A percentile compares a stretch with the other conserved stretches of the same genome.
These are phyloP conservation scores for Suillus weaverae DNA, from an alignment of 768 basidiomycete genomes.

Conservation along the genomic window DNA sequence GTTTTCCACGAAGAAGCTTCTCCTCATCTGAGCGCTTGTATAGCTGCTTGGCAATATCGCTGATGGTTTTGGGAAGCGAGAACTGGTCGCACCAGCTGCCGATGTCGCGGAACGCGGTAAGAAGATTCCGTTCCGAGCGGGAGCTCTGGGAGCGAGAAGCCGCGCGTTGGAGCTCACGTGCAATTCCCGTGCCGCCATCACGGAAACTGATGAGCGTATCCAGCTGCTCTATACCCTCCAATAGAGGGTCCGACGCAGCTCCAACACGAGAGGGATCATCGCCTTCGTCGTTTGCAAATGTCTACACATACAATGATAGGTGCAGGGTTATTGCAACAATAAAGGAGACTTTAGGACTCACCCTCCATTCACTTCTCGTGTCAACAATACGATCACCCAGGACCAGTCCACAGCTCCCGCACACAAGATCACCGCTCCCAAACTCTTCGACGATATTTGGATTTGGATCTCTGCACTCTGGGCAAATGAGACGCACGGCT, in stretches of 20 bases:
- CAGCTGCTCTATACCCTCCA: constrained; percentile 94
- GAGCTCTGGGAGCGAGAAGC: constrained; percentile 78
- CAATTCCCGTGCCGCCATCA: constrained; percentile 91
- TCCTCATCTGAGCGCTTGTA: constrained; percentile 98
- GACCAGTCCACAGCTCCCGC: constrained; percentile 90
- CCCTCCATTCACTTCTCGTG: constrained; percentile 97
- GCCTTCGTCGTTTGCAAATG: constrained; percentile 99
- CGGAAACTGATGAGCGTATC: constrained; percentile 95
- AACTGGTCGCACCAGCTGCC: constrained; percentile 95
- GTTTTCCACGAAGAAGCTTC: constrained; percentile 88
- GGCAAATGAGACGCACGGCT: constrained; percentile 88
- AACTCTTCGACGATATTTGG: constrained; percentile 98
- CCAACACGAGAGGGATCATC: constrained; percentile 99
- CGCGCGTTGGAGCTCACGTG: constrained; percentile 90
- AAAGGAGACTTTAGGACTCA: constrained; percentile 45
- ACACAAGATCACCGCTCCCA: constrained; percentile 95
- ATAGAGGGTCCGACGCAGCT: constrained; percentile 87
- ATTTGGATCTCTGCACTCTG: constrained; percentile 91
- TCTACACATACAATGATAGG: constrained; percentile 50
- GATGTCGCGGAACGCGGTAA: constrained; percentile 89
- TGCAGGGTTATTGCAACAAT: constrained; percentile 19
- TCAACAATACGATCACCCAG: constrained; percentile 96
- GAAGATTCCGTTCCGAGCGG: constrained; percentile 81
- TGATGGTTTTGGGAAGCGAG: constrained; percentile 89
- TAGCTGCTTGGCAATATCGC: constrained; percentile 94